These are phyloP conservation scores for Earliella scabrosa DNA, from an alignment of 1,284 basidiomycete genomes.

Conservation along the genomic window DNA sequence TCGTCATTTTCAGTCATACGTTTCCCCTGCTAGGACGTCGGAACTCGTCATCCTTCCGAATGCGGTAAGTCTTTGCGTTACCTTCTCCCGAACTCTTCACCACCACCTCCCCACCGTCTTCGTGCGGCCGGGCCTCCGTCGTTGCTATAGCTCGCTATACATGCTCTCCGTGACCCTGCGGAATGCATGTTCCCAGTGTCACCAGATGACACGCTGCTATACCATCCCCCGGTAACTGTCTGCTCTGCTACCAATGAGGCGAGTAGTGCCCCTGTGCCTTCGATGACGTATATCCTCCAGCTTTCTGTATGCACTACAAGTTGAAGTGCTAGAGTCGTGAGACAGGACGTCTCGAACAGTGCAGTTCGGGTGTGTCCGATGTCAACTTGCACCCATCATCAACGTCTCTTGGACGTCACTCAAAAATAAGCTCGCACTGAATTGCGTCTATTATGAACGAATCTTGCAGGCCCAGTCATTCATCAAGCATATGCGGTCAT, in stretches of 20 bases:
- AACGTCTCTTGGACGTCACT: conserved; percentile 3
- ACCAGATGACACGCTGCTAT: too few relatives aligned
- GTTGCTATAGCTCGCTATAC: neutral
- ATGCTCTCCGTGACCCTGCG: too few relatives aligned
- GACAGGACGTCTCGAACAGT: neutral
- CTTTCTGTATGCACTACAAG: neutral
- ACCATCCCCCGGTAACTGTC: neutral
- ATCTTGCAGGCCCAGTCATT: neutral
- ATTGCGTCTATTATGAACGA: conserved; percentile 23
- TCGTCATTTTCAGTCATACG: too few relatives aligned
- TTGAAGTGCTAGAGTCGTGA: neutral
- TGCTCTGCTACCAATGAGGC: neutral
- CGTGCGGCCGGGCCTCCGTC: neutral
- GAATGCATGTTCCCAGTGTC: neutral
- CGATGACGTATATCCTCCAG: neutral
- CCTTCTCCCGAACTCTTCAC: neutral
- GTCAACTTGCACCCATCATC: conserved; percentile 8
- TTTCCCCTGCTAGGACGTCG: neutral
- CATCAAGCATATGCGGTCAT: conserved; percentile 15
- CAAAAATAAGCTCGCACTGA: conserved; percentile 22
- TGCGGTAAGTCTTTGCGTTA: neutral
- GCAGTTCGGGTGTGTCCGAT: neutral
- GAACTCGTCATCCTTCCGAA: neutral
- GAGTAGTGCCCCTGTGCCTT: neutral
- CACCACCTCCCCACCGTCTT: neutral